Conservation (phyloP, 1,139 yeast species). For the Pneumocystis jirovecii region DNA sequence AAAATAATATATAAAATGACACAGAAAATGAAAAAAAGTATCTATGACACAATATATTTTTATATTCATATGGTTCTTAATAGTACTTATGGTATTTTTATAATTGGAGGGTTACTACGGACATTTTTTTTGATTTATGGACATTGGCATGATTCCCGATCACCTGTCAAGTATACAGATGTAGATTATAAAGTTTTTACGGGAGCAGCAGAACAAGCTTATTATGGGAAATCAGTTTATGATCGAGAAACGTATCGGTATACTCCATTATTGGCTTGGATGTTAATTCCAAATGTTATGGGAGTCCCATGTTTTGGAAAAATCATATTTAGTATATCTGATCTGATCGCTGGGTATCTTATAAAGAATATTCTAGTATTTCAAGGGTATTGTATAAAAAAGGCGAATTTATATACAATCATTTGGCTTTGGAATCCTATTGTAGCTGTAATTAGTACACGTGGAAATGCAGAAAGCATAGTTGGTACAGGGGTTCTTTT, state of each 20-base stretch:
- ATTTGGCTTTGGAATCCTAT: slow-evolving; percentile 89
- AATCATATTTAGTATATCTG: slow-evolving; percentile 57
- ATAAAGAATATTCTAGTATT: slow-evolving; percentile 34
- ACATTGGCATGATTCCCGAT: slow-evolving; percentile 63
- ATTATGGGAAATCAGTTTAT: slow-evolving; percentile 56
- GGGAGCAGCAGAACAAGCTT: slow-evolving; percentile 72
- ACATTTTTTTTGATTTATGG: slow-evolving; percentile 66
- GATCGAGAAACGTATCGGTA: slow-evolving; percentile 77
- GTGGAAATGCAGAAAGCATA: slow-evolving; percentile 89
- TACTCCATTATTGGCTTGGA: slow-evolving; percentile 80
- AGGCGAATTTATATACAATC: slow-evolving; percentile 33
- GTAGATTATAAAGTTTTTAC: slow-evolving; percentile 86
- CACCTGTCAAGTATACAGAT: slow-evolving; percentile 79
- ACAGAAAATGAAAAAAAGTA: not conserved
- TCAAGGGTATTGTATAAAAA: slow-evolving; percentile 22
- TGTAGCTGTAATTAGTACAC: slow-evolving; percentile 82
- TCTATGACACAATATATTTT: not conserved
- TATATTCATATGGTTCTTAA: not conserved
- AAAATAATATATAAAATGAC: not conserved
- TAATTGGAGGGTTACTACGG: slow-evolving; percentile 33
- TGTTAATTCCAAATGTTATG: slow-evolving; percentile 50
- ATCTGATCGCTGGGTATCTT: slow-evolving; percentile 62
- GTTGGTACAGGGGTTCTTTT: slow-evolving; percentile 63
- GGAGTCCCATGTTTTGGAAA: slow-evolving; percentile 56
- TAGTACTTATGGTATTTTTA: slow-evolving; percentile 12